These are phyloP conservation scores for Erigeron philadelphicus DNA, from an alignment of 140 eudicot species.

Conservation along the genomic window DNA sequence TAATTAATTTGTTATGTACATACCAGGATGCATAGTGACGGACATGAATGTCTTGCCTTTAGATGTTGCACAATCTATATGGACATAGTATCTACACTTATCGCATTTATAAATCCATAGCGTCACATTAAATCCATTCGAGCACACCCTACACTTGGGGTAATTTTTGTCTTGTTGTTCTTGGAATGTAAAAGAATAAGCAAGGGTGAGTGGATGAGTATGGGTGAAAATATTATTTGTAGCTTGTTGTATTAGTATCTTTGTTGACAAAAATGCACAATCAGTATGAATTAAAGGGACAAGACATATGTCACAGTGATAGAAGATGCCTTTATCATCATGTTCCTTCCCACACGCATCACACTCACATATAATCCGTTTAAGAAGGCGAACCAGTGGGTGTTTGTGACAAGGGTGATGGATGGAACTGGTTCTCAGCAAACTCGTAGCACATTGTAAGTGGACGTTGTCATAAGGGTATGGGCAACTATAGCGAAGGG, in stretches of 20 bases:
- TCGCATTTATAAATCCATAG: neutral
- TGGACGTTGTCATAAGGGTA: too few relatives aligned
- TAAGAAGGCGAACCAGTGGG: neutral
- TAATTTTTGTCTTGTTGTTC: neutral
- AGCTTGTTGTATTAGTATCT: neutral
- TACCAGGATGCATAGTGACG: constrained; percentile 3
- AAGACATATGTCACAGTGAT: neutral
- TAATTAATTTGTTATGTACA: neutral
- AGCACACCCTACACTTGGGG: constrained; percentile 6
- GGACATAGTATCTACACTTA: constrained; percentile 13
- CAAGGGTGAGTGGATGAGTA: constrained; percentile 7
- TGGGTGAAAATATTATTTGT: neutral
- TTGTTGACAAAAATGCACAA: neutral
- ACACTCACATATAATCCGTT: neutral
- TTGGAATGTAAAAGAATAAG: neutral
- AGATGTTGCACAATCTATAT: constrained; percentile 8
- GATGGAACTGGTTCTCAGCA: neutral
- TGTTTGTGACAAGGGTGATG: constrained; percentile 13
- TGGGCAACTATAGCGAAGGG: too few relatives aligned
- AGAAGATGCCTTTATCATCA: constrained; percentile 6
- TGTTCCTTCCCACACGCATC: neutral
- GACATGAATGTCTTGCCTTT: constrained; percentile 11
- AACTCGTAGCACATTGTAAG: neutral
- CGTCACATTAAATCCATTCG: accelerated
- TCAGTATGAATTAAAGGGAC: neutral